Evolutionary conservation across 352 stramenopile genomes (phyloP).

Genomic region (Pythium brachiatum): DNA sequence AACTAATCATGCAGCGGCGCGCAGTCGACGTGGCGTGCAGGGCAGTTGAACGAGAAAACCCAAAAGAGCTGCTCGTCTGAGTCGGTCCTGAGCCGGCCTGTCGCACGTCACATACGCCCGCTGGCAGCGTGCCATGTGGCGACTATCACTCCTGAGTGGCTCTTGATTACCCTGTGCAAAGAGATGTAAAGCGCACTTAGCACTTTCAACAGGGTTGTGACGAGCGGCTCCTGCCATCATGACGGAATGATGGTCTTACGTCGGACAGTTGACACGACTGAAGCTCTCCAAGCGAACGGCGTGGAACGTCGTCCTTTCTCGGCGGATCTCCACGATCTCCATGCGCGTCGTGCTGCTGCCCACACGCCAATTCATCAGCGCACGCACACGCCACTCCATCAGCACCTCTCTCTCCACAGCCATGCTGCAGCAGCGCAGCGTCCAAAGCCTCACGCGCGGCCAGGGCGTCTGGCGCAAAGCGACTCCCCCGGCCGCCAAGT

Average conservation of each 20-base stretch:
- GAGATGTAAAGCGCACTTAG: background rate
- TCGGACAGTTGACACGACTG: constrained; percentile 5
- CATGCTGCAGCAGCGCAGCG: constrained; percentile 16
- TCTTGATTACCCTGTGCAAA: background rate
- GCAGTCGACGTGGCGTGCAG: constrained; percentile 18
- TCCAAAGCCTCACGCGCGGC: constrained; percentile 23
- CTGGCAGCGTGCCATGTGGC: constrained; percentile 5
- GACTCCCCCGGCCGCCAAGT: constrained; percentile 25
- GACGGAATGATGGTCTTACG: constrained; percentile 22
- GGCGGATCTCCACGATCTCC: background rate
- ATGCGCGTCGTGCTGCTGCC: background rate
- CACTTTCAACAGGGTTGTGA: constrained; percentile 14
- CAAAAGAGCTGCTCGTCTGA: constrained; percentile 2
- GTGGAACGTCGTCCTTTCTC: background rate
- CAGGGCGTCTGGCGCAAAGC: constrained; percentile 45
- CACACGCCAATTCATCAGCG: constrained; percentile 6
- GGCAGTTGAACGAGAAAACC: no score
- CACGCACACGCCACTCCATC: background rate
- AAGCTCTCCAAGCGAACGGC: background rate
- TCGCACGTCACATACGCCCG: constrained; percentile 11
- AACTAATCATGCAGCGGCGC: constrained; percentile 16
- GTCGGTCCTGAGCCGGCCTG: constrained; percentile 2
- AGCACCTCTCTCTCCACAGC: background rate
- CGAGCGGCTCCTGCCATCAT: background rate
- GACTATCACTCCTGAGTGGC: constrained; percentile 8